Percentiles rank a stretch among this genome's conserved stretches.
These are phyloP conservation scores for Cinnamomum chago DNA, from an alignment of 164 flowering plant species.

Conservation along the genomic window DNA sequence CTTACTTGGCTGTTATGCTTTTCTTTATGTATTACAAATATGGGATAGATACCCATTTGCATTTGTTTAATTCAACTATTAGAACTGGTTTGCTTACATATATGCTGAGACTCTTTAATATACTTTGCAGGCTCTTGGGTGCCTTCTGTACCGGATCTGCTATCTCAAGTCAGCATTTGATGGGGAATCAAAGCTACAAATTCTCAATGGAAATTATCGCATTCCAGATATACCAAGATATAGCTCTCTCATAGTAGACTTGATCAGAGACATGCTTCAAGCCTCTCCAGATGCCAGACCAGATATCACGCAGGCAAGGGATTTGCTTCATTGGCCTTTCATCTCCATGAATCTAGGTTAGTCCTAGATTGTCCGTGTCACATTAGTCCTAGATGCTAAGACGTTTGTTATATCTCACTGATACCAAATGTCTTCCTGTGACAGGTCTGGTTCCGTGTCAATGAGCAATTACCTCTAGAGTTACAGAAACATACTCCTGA, in stretches of 20 bases:
- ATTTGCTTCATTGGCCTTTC: slow-evolving; percentile 97
- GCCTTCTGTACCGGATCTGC: slow-evolving; percentile 88
- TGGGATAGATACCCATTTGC: neutral
- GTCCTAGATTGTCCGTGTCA: slow-evolving; percentile 65
- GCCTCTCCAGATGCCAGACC: slow-evolving; percentile 89
- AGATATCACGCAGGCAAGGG: slow-evolving; percentile 99
- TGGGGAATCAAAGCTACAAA: slow-evolving; percentile 97
- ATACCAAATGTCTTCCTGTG: slow-evolving; percentile 20
- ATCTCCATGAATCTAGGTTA: slow-evolving; percentile 93
- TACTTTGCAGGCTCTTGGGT: slow-evolving; percentile 82
- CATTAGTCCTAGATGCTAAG: slow-evolving; percentile 30
- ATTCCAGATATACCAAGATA: slow-evolving; percentile 89
- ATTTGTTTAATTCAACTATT: neutral
- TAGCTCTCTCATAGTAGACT: slow-evolving; percentile 53
- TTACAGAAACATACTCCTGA: slow-evolving; percentile 91
- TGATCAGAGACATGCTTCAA: slow-evolving; percentile 90
- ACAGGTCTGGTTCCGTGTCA: slow-evolving; percentile 99
- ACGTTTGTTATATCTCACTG: slow-evolving; percentile 21
- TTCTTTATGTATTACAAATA: neutral
- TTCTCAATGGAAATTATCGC: slow-evolving; percentile 94
- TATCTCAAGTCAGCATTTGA: slow-evolving; percentile 95
- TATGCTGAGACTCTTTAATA: neutral
- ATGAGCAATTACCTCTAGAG: slow-evolving; percentile 64
- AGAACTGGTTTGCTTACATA: no score
- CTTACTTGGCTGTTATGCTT: neutral